Percentiles rank a stretch among this genome's conserved stretches.
Evolutionary conservation across 805 yeast species (phyloP).

Genomic region (Starmerella khaoyaiensis): DNA sequence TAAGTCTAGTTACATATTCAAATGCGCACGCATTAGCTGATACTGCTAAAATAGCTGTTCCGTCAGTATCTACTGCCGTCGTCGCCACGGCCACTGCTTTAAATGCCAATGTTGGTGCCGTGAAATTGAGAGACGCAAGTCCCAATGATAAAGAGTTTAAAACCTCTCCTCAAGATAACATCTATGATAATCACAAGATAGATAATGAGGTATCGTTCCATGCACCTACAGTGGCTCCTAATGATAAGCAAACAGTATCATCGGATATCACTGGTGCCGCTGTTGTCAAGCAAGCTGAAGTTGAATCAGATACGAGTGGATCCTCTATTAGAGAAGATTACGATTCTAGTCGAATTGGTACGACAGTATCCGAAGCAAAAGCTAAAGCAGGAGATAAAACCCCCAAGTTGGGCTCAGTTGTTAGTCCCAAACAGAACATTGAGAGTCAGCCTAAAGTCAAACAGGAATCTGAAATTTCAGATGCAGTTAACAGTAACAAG

Average conservation of each 20-base stretch:
- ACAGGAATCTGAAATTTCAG: conserved; percentile 1
- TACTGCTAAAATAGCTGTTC: too few relatives aligned
- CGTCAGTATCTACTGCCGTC: too few relatives aligned
- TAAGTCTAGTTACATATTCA: too few relatives aligned
- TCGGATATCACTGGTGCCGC: neutral
- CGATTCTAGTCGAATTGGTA: conserved; percentile 29
- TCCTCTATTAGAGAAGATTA: conserved; percentile 29
- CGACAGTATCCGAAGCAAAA: conserved; percentile 18
- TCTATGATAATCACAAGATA: conserved; percentile 19
- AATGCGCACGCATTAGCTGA: too few relatives aligned
- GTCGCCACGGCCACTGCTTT: neutral
- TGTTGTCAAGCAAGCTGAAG: conserved; percentile 21
- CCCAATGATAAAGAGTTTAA: conserved; percentile 20
- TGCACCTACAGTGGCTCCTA: conserved; percentile 22
- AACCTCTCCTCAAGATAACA: conserved; percentile 28
- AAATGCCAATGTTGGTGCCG: neutral
- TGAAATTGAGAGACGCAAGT: neutral
- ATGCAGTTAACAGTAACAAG: conserved; percentile 2
- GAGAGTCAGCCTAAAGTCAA: conserved; percentile 8
- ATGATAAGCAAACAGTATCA: conserved; percentile 15
- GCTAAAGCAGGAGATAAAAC: conserved; percentile 13
- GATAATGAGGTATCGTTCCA: conserved; percentile 23
- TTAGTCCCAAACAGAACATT: neutral
- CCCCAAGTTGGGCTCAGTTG: neutral
- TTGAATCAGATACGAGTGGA: conserved; percentile 21